Evolutionary conservation across 1,284 basidiomycete genomes (phyloP).

Genomic region (Cutaneotrichosporon sp.): DNA sequence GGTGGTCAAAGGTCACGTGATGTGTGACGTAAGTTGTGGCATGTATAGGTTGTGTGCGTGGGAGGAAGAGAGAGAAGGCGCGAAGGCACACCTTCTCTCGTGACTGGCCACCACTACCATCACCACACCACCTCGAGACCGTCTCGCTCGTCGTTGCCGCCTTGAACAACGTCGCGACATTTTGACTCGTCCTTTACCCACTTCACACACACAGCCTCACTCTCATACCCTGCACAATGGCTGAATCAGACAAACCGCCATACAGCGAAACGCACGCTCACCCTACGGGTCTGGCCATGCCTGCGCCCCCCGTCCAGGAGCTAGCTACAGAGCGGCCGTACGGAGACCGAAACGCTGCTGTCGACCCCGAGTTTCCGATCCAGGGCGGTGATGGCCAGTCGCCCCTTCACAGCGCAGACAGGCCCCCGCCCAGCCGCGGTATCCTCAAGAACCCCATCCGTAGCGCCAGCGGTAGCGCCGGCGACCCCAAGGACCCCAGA

Average conservation of each 20-base stretch:
- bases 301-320: conserved; percentile 7
- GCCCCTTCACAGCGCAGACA: conserved; percentile 17
- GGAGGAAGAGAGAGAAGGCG: too few species aligned
- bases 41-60: too few species aligned
- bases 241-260: conserved; percentile 6
- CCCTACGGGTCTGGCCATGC: conserved; percentile 39
- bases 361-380: conserved; percentile 2
- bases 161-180: neutral
- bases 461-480: conserved; percentile 21
- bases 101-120: too few species aligned
- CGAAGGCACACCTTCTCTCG: too few species aligned
- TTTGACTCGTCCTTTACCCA: neutral
- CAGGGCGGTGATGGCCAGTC: conserved; percentile 1
- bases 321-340: neutral
- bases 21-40: too few species aligned
- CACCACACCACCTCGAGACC: too few species aligned
- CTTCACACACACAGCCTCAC: too few species aligned
- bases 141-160: too few species aligned
- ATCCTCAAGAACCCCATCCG: conserved; percentile 44
- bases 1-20: too few species aligned
- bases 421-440: conserved; percentile 37
- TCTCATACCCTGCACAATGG: neutral
- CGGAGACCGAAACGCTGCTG: neutral
- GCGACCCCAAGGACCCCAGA: conserved; percentile 3
- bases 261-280: conserved; percentile 31